phyloP scores from a whole-genome alignment of 2,329 filamentous ascomycete species.

The Esteya vermicola region DNA sequence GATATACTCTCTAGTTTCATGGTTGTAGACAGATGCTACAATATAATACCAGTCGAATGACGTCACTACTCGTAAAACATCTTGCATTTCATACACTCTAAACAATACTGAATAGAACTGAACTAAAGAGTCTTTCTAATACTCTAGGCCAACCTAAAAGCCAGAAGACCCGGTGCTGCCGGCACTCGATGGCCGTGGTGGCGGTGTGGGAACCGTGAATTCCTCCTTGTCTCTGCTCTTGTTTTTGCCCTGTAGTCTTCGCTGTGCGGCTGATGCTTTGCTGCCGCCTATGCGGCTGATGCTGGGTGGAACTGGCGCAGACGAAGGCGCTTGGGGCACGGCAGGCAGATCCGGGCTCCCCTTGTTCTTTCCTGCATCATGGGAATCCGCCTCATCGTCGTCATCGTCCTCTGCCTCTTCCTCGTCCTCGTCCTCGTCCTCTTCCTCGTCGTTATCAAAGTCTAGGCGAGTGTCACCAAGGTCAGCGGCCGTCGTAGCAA shows the following conservation, averaged over 20 bases:
- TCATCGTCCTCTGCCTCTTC: neutral
- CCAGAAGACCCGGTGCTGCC: conserved; percentile 24
- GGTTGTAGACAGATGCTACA: no score
- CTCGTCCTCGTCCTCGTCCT: neutral
- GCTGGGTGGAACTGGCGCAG: conserved; percentile 8
- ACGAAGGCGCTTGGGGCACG: conserved; percentile 10
- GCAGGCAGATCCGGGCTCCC: conserved; percentile 1
- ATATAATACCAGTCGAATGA: no score
- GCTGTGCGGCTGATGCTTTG: conserved; percentile 20
- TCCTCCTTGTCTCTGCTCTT: conserved; percentile 4
- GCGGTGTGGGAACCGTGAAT: conserved; percentile 12
- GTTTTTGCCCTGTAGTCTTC: conserved; percentile 10
- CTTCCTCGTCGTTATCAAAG: neutral
- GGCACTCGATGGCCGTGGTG: conserved; percentile 24
- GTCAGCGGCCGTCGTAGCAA: conserved; percentile 1
- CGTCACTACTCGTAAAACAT: no score
- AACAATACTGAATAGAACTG: no score
- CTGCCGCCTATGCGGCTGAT: conserved; percentile 21
- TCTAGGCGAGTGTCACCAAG: neutral
- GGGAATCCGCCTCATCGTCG: neutral
- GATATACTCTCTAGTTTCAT: no score
- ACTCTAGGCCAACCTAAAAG: neutral
- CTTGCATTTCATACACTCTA: no score
- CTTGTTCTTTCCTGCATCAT: neutral
- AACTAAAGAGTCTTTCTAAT: no score